Evolutionary conservation across 2,329 filamentous ascomycete species (phyloP).

Genomic region (Trichoderma koningiopsis): DNA sequence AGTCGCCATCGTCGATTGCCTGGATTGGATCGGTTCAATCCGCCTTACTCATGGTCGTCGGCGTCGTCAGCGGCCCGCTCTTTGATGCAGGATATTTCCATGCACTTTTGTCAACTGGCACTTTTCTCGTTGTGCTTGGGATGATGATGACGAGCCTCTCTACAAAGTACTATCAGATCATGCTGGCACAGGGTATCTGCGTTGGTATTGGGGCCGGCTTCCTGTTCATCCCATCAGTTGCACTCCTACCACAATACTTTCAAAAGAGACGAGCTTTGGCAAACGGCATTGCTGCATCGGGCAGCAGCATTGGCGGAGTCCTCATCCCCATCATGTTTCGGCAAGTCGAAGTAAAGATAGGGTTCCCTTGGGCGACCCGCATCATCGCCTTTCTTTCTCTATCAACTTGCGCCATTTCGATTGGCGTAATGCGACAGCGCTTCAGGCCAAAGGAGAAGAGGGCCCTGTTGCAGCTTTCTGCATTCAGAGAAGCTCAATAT

Average conservation of each 20-base stretch:
- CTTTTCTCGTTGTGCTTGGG: constrained; percentile 48
- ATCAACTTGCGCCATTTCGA: constrained; percentile 40
- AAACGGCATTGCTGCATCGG: constrained; percentile 39
- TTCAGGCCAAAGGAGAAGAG: constrained; percentile 34
- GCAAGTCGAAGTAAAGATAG: constrained; percentile 30
- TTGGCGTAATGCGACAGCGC: constrained; percentile 44
- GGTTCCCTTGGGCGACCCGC: constrained; percentile 37
- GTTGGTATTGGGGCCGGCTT: constrained; percentile 49
- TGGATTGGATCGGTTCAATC: constrained; percentile 51
- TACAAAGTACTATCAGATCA: constrained; percentile 47
- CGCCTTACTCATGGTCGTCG: constrained; percentile 45
- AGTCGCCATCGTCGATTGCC: constrained; percentile 39
- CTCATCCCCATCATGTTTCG: constrained; percentile 37
- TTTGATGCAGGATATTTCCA: constrained; percentile 52
- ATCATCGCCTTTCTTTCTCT: constrained; percentile 36
- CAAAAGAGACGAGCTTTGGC: constrained; percentile 34
- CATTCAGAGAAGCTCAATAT: constrained; percentile 25
- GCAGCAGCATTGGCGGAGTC: constrained; percentile 39
- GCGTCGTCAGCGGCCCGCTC: constrained; percentile 44
- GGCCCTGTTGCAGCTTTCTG: constrained; percentile 31
- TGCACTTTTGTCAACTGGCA: constrained; percentile 44
- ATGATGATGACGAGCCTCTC: constrained; percentile 46
- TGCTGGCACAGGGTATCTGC: constrained; percentile 49
- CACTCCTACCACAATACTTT: constrained; percentile 42
- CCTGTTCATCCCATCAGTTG: constrained; percentile 43